phyloP scores from a whole-genome alignment of 148 eudicot genomes.

The Silene uniflora region DNA sequence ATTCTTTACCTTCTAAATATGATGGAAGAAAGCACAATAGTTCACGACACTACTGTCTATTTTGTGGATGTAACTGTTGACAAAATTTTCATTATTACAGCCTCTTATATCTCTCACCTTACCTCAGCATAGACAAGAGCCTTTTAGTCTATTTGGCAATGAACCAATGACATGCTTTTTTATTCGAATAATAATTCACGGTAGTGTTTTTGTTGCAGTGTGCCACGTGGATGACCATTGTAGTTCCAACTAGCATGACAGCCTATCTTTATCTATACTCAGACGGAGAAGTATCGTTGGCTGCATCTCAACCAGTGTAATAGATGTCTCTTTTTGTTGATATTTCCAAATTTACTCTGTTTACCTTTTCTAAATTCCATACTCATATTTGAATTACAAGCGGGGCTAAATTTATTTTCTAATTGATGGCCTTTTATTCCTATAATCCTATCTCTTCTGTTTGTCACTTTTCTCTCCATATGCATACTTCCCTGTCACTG shows the following conservation, averaged over 20 bases:
- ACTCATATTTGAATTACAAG: neutral
- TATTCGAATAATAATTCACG: conserved; percentile 1
- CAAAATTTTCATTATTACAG: neutral
- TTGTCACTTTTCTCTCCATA: neutral
- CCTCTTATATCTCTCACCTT: neutral
- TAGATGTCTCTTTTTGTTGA: conserved; percentile 68
- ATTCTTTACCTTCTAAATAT: neutral
- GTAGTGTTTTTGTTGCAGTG: conserved; percentile 52
- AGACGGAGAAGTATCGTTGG: conserved; percentile 92
- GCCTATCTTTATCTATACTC: conserved; percentile 98
- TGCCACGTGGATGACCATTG: conserved; percentile 97
- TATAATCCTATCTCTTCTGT: neutral
- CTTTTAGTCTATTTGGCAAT: neutral
- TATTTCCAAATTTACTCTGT: neutral
- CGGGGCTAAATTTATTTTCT: neutral
- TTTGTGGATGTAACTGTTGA: neutral
- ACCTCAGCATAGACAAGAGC: neutral
- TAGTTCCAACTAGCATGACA: conserved; percentile 99
- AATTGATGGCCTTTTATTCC: neutral
- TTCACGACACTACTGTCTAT: neutral
- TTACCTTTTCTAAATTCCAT: neutral
- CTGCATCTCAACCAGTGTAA: conserved; percentile 99
- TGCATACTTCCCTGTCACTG: neutral
- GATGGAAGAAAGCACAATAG: neutral
- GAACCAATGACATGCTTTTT: neutral